Base-by-base conservation (phyloP, 129 eudicot genomes). In the Chrysanthemum makinoi region DNA sequence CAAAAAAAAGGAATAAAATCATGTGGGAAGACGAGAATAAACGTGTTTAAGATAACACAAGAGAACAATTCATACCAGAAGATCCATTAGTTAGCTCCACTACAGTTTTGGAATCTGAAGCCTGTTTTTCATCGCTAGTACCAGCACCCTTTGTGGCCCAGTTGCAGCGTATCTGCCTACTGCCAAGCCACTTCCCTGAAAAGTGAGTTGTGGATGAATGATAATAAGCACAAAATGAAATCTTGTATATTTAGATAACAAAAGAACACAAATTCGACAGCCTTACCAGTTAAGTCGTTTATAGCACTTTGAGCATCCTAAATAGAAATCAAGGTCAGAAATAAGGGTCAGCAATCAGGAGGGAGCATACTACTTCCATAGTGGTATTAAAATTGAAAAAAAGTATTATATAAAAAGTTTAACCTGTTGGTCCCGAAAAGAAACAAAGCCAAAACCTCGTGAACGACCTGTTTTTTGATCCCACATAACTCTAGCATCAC, bases 401-500 rank as follows among this genome's bases (percentile, higher is more conserved):
- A 16, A 33, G 0, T 28, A 24, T 18, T 24, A 18, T 52, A 24
- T 13, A 56, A 10, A 53, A 49, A 15, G 43, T 1, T 14, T 16
- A 54, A 91, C 97, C 86, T 80, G 97, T 66, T 91, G 97, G 71
- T 82, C 85, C 67, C 97, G 83, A 75, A 91, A 91, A 69, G 97
- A 85, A 62, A 90, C 97, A 77, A 90, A 90, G 52, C 97, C 97
- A 69, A 83, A 90, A 61, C 97, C 97, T 62, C 97, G 89, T 44
- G 97, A 90, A 63, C 95, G 97, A 3, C 95, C 95, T 43, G 95
- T 90, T 82, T 83, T 87, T 58, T 90, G 97, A 78, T 90, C 97
- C 97, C 97, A 90, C 97, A 90, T 90, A 26, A 90, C 97, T 82
- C 91, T 91, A 59, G 97, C 97, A 80, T 88, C 97, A 75, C 97